Base-by-base conservation (phyloP, 768 basidiomycete species). In the Boletus pseudopeckii region DNA sequence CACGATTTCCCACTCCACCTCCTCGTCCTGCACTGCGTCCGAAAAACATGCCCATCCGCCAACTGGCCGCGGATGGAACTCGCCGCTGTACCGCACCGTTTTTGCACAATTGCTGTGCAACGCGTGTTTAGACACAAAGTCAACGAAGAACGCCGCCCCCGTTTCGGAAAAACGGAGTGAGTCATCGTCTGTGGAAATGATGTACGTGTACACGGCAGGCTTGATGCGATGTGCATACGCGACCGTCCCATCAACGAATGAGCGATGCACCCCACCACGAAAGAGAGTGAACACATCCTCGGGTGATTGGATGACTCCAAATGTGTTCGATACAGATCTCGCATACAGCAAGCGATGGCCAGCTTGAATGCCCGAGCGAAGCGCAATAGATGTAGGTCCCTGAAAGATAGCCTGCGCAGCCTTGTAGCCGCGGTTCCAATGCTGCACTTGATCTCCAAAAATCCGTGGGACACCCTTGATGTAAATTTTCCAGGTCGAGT, bases 121-220 rank as follows among this genome's bases (percentile, higher is more conserved):
- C 5, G 89, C 91, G 64, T 93, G 92, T 71, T 94, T 93, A 26
- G 86, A 88, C 40, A 85, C 86, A 65, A 92, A 86, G 70, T 92
- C 88, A 56, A 91, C 88, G 62, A 90, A 89, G 72, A 92, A 92
- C 33, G 88, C 85, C 11, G 89, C 88, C 15, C 90, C 90, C 4
- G 90, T 93, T 68, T 92, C 90, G 26, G 88, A 90, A 71, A 92
- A 92, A 20, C 90, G 80, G 58, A 91, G 77, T 9, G 87, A 79
- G 56, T 89, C 82, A 70, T 89, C 90, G 50, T 86, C 83, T 6
- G 80, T 73, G 4, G 85, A 80, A 64, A 94, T 84, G 67, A 92
- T 78, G 72, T 92, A 94, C 37, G 92, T 92, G 72, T 92, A 93
- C 22, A 92, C 82, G 0, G 86, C 85, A 41, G 88, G 88, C 65